Evolutionary conservation across 2,329 filamentous ascomycete genomes (phyloP).

Genomic region (Parafenestella ontariensis): DNA sequence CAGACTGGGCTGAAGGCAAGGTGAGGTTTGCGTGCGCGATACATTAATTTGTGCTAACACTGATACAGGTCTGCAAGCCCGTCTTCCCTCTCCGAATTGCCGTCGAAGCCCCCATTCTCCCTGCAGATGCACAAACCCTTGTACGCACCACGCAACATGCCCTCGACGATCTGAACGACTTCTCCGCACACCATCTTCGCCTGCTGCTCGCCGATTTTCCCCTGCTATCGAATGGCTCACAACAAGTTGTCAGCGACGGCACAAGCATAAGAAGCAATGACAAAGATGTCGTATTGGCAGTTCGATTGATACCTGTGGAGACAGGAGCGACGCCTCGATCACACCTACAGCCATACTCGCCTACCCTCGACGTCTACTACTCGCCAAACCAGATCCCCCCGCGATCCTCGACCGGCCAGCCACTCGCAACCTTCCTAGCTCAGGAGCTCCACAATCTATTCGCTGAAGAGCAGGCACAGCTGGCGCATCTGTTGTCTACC

Average conservation of each 20-base stretch:
- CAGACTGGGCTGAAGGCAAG: constrained; percentile 88
- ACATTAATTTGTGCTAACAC: constrained; percentile 6
- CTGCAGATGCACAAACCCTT: constrained; percentile 74
- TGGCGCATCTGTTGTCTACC: constrained; percentile 58
- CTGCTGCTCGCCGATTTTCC: constrained; percentile 63
- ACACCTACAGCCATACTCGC: constrained; percentile 71
- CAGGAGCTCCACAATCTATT: constrained; percentile 79
- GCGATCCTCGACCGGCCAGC: constrained; percentile 72
- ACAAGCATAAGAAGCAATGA: constrained; percentile 43
- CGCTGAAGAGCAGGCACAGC: constrained; percentile 84
- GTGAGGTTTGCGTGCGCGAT: constrained; percentile 55
- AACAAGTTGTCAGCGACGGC: constrained; percentile 39
- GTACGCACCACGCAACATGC: constrained; percentile 83
- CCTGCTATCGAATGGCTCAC: constrained; percentile 39
- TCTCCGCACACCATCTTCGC: constrained; percentile 82
- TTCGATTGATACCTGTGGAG: constrained; percentile 73
- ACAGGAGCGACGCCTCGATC: constrained; percentile 61
- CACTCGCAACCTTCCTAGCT: constrained; percentile 79
- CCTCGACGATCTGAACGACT: constrained; percentile 85
- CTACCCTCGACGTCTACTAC: constrained; percentile 80
- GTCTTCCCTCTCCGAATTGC: constrained; percentile 87
- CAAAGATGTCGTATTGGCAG: constrained; percentile 67
- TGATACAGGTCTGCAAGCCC: constrained; percentile 78
- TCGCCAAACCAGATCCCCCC: constrained; percentile 72
- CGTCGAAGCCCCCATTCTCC: constrained; percentile 73